Evolutionary conservation across 306 rosid genomes (phyloP).

Genomic region (Cicer judaicum): DNA sequence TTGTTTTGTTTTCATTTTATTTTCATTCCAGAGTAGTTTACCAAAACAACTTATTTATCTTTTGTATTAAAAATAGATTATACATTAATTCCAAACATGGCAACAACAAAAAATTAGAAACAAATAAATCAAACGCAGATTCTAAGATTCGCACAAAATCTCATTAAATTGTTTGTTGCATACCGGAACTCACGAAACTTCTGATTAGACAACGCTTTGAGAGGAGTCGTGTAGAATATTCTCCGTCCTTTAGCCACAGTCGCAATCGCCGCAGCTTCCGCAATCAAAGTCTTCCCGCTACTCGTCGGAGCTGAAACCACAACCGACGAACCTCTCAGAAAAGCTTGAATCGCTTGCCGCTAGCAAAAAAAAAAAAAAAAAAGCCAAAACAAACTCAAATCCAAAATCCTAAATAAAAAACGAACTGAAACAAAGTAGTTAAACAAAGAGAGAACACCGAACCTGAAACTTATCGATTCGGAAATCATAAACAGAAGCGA

Average conservation of each 20-base stretch:
- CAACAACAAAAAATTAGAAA: background rate
- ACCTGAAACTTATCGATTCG: slow-evolving; percentile 98
- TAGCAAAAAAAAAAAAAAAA: slow-evolving; percentile 34
- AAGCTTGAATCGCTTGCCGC: slow-evolving; percentile 87
- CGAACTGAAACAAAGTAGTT: background rate
- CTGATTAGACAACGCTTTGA: slow-evolving; percentile 96
- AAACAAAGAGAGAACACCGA: background rate
- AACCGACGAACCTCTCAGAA: slow-evolving; percentile 88
- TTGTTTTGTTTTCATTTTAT: too few species aligned
- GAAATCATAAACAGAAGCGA: slow-evolving; percentile 77
- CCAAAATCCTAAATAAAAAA: background rate
- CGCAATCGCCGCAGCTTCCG: slow-evolving; percentile 93
- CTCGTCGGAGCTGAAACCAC: slow-evolving; percentile 99
- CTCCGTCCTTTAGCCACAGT: slow-evolving; percentile 79
- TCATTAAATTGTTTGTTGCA: background rate
- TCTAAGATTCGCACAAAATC: background rate
- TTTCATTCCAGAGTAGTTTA: too few species aligned
- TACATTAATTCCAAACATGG: too few species aligned
- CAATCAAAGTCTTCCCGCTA: slow-evolving; percentile 94
- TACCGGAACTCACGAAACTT: slow-evolving; percentile 97
- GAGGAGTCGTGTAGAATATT: slow-evolving; percentile 90
- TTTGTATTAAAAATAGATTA: too few species aligned
- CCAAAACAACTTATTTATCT: too few species aligned
- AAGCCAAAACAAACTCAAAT: background rate
- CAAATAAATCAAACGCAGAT: slow-evolving; percentile 31